Conservation (phyloP, 768 basidiomycete genomes). For the Podaxis sp. region DNA sequence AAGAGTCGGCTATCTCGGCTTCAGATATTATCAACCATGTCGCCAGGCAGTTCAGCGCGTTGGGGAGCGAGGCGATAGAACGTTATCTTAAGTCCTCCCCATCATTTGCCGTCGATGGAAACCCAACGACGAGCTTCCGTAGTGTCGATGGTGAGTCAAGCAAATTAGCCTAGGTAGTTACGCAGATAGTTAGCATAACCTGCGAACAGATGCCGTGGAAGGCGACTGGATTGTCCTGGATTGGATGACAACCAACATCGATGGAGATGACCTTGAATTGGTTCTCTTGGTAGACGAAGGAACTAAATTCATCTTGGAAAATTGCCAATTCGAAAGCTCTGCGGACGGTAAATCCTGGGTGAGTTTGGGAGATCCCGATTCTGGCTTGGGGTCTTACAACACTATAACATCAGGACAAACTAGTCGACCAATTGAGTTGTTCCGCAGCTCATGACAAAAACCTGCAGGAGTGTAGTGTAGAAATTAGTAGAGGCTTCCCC, state of each 20-base stretch:
- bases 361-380: slow-evolving; percentile 1
- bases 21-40: slow-evolving; percentile 44
- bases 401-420: background rate
- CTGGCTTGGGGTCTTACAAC: background rate
- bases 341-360: slow-evolving; percentile 19
- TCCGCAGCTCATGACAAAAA: background rate
- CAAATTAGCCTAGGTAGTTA: background rate
- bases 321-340: slow-evolving; percentile 17
- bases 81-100: slow-evolving; percentile 45
- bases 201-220: slow-evolving; percentile 22
- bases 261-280: slow-evolving; percentile 18
- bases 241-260: slow-evolving; percentile 15
- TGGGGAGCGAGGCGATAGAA: slow-evolving; percentile 32
- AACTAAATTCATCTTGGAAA: slow-evolving; percentile 20
- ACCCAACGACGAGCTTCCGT: slow-evolving; percentile 46
- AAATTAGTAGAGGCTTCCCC: background rate
- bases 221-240: slow-evolving; percentile 31
- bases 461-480: slow-evolving; percentile 3
- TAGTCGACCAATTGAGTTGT: background rate
- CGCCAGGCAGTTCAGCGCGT: slow-evolving; percentile 25
- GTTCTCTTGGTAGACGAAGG: slow-evolving; percentile 26
- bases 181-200: background rate
- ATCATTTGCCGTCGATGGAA: slow-evolving; percentile 56
- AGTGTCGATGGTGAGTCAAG: slow-evolving; percentile 43
- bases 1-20: slow-evolving; percentile 24